Conservation (phyloP, 306 rosid species). For the Gastrolobium villosum region DNA sequence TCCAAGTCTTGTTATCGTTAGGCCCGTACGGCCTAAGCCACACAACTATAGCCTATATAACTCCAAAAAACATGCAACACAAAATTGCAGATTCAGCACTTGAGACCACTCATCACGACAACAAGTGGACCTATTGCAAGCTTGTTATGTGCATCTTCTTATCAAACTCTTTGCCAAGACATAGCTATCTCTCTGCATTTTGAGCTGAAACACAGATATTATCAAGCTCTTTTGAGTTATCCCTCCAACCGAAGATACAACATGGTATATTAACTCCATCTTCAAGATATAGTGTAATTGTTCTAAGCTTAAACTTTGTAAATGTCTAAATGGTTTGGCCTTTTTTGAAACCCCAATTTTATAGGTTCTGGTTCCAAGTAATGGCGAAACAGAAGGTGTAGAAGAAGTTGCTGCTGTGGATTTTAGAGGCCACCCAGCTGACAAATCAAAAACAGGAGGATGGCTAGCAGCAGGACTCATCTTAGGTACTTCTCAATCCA, state of each 20-base stretch:
- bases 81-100: conserved; percentile 31
- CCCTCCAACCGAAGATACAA: conserved; percentile 35
- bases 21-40: conserved; percentile 45
- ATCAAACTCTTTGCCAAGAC: conserved; percentile 37
- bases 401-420: conserved; percentile 62
- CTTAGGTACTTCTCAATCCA: conserved; percentile 66
- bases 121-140: conserved; percentile 51
- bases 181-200: conserved; percentile 43
- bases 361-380: conserved; percentile 69
- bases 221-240: background rate
- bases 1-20: conserved; percentile 42
- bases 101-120: conserved; percentile 51
- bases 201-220: conserved; percentile 36
- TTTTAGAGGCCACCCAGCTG: conserved; percentile 72
- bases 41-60: conserved; percentile 38
- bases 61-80: conserved; percentile 40
- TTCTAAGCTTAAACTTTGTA: conserved; percentile 37
- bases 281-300: background rate
- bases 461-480: conserved; percentile 95
- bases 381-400: conserved; percentile 57
- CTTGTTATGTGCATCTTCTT: conserved; percentile 17
- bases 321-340: background rate
- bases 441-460: conserved; percentile 81
- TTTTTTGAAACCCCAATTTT: conserved; percentile 19
- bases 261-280: conserved; percentile 65